Evolutionary conservation across 1,284 basidiomycete genomes (phyloP).

Genomic region (Peniophora sp.): DNA sequence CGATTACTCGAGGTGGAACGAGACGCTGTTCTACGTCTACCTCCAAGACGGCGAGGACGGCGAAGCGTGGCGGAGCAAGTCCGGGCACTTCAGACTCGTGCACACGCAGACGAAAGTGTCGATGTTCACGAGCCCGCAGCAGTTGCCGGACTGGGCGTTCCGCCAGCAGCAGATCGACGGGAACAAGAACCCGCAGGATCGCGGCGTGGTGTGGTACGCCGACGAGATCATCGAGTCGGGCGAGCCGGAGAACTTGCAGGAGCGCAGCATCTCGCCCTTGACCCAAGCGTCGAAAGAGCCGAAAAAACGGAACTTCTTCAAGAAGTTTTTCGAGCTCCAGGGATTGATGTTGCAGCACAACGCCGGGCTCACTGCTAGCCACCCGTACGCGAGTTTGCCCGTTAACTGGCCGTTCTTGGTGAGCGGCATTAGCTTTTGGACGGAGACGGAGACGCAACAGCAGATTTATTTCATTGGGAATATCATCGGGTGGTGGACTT

Average conservation of each 20-base stretch:
- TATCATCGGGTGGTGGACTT: conserved; percentile 91
- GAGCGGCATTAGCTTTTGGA: conserved; percentile 98
- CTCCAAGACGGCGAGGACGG: conserved; percentile 70
- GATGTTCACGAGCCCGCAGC: conserved; percentile 85
- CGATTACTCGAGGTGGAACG: conserved; percentile 69
- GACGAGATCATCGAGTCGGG: conserved; percentile 74
- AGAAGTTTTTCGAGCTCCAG: conserved; percentile 92
- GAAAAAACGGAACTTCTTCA: conserved; percentile 85
- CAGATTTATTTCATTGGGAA: conserved; percentile 98
- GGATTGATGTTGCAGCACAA: conserved; percentile 97
- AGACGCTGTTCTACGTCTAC: conserved; percentile 78
- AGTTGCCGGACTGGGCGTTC: conserved; percentile 93
- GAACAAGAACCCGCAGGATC: conserved; percentile 87
- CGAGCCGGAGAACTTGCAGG: conserved; percentile 49
- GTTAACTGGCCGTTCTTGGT: conserved; percentile 98
- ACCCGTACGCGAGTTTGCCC: conserved; percentile 91
- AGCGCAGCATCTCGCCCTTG: conserved; percentile 26
- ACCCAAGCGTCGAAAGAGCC: conserved; percentile 46
- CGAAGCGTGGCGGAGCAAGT: conserved; percentile 85
- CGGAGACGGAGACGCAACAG: conserved; percentile 71
- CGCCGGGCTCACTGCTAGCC: conserved; percentile 87
- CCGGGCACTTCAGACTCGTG: conserved; percentile 82
- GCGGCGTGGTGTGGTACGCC: conserved; percentile 82
- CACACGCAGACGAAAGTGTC: conserved; percentile 88
- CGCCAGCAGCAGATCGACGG: conserved; percentile 98